Evolutionary conservation across 371 early-diverging fungal species (phyloP).

Genomic region (Lichtheimia corymbifera): DNA sequence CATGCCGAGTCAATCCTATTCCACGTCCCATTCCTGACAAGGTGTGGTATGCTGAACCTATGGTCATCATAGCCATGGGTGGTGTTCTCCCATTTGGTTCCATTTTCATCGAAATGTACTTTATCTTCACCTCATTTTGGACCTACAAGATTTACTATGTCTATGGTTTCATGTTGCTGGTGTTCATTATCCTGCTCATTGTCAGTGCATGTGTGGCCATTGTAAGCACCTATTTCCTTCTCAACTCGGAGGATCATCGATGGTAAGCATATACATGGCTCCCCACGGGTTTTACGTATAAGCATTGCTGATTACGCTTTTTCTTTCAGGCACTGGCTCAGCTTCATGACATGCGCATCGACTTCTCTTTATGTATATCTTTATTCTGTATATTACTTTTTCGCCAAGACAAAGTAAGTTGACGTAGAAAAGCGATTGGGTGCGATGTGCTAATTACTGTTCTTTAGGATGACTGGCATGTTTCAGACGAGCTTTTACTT

Average conservation of each 20-base stretch:
- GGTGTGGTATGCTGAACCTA: slow-evolving; percentile 70
- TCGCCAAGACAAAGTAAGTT: slow-evolving; percentile 70
- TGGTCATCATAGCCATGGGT: slow-evolving; percentile 61
- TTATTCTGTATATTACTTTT: slow-evolving; percentile 80
- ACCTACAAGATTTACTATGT: slow-evolving; percentile 84
- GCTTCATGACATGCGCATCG: slow-evolving; percentile 78
- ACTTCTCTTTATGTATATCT: slow-evolving; percentile 78
- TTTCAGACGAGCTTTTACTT: slow-evolving; percentile 84
- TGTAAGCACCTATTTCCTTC: slow-evolving; percentile 77
- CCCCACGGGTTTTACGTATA: not conserved
- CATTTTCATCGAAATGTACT: slow-evolving; percentile 88
- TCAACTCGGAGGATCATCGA: slow-evolving; percentile 85
- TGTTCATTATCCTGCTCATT: slow-evolving; percentile 69
- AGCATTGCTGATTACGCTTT: not conserved
- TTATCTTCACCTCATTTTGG: slow-evolving; percentile 86
- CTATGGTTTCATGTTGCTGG: slow-evolving; percentile 81
- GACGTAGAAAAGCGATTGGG: not conserved
- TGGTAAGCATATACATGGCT: slow-evolving; percentile 49
- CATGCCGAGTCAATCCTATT: slow-evolving; percentile 83
- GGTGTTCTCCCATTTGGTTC: slow-evolving; percentile 85
- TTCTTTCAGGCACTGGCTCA: slow-evolving; percentile 72
- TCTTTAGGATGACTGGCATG: slow-evolving; percentile 74
- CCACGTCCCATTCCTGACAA: slow-evolving; percentile 82
- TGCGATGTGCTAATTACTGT: not conserved
- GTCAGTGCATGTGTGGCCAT: slow-evolving; percentile 79